A percentile compares a stretch with the other conserved stretches of the same genome.
phyloP scores from a whole-genome alignment of 805 yeast species.

The Yarrowia keelungensis region DNA sequence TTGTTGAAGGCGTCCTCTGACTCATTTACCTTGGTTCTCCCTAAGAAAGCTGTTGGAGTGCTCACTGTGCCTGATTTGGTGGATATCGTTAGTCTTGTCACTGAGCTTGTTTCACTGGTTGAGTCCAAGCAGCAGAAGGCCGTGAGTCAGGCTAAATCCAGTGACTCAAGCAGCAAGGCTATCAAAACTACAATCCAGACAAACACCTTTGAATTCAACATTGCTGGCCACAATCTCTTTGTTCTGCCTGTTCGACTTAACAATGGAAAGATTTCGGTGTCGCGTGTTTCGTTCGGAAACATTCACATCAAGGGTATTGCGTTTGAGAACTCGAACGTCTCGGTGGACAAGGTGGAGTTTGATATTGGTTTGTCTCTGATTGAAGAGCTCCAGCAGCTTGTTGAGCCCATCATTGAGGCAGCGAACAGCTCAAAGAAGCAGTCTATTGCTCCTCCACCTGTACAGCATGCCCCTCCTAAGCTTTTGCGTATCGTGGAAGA shows the following conservation, averaged over 20 bases:
- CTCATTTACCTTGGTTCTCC: constrained; percentile 6
- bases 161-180: neutral
- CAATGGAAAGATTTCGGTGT: constrained; percentile 3
- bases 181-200: constrained; percentile 2
- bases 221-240: constrained; percentile 3
- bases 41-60: constrained; percentile 4
- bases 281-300: constrained; percentile 8
- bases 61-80: neutral
- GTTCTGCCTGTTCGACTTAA: constrained; percentile 1
- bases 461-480: neutral
- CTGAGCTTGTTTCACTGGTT: neutral
- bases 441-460: neutral
- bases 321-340: neutral
- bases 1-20: neutral
- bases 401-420: constrained; percentile 6
- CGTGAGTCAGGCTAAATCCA: neutral
- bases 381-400: neutral
- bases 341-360: constrained; percentile 12
- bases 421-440: neutral
- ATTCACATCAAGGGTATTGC: constrained; percentile 7
- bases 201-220: neutral
- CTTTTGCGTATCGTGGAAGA: constrained; percentile 19
- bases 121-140: constrained; percentile 6
- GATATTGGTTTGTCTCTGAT: neutral
- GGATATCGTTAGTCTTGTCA: neutral